Conservation (phyloP, 2,329 filamentous ascomycete species). For the Neophaeococcomyces mojaviensis region DNA sequence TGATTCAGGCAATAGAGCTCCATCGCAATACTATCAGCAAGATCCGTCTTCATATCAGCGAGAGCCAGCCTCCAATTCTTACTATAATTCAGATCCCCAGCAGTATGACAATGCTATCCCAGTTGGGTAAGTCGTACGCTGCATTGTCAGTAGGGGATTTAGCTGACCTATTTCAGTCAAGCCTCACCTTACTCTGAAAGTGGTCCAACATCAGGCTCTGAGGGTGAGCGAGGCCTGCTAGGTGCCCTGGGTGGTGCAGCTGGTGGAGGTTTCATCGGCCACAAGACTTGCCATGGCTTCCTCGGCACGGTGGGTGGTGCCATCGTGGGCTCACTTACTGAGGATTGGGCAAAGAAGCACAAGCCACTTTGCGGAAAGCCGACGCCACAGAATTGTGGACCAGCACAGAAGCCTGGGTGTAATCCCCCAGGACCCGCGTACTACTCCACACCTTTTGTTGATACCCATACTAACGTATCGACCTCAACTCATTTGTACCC, state of each 20-base stretch:
- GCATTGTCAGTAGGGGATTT: too few species aligned
- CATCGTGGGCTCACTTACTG: conserved; percentile 47
- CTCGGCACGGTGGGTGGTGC: conserved; percentile 52
- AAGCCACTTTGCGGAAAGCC: conserved; percentile 14
- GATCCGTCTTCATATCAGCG: conserved; percentile 1
- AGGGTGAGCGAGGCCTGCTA: conserved; percentile 50
- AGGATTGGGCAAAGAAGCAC: conserved; percentile 45
- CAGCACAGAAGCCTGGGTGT: too few species aligned
- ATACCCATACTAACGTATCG: too few species aligned
- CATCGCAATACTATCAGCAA: conserved; percentile 3
- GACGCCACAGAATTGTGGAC: conserved; percentile 15
- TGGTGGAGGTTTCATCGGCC: conserved; percentile 50
- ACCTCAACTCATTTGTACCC: too few species aligned
- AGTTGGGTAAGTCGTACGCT: too few species aligned
- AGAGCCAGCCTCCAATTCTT: conserved; percentile 1
- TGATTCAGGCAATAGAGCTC: background rate
- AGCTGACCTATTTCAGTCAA: conserved; percentile 1
- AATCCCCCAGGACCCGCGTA: too few species aligned
- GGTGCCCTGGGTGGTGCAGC: conserved; percentile 51
- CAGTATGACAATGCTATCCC: too few species aligned
- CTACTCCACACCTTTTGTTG: too few species aligned
- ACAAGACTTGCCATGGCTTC: conserved; percentile 48
- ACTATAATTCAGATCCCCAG: conserved; percentile 2
- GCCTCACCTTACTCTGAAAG: background rate
- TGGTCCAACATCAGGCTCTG: conserved; percentile 21